Base-by-base conservation (phyloP, 140 eudicot species). In the Cichorium intybus region DNA sequence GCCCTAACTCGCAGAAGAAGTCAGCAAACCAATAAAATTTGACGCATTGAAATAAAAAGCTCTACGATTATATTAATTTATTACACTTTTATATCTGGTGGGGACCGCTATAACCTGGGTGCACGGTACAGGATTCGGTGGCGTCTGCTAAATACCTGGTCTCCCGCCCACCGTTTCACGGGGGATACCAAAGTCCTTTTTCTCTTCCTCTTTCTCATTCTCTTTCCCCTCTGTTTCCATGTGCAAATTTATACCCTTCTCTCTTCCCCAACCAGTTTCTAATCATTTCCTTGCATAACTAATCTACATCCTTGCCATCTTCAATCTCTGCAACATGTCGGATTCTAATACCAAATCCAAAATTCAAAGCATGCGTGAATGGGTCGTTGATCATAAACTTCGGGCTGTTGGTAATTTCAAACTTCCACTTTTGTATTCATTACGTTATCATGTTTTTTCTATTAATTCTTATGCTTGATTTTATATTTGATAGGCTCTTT, bases 331-430 rank as follows among this genome's bases (percentile, higher is more conserved):
- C 31, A 68, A 16, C 24, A 85, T 78, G 95, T 62, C 85, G 6
- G 85, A 78, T 66, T 69, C 90, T 11, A 74, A 63, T 34, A 10
- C 74, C 31, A 81, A 72, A 48, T 64, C 87, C 48, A 60, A 70
- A 9, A 11, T 83, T 35, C 74, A 80, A 58, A 80, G 82, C 14
- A 43, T 73, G 62, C 70, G 87, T 5, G 62, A 75, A 31, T 87
- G 95, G 95, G 62, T 87, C 47, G 75, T 73, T 62, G 85, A 87
- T 5, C 87, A 87, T 79, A 87, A 87, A 83, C 95, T 87, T 62
- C 90, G 95, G 7, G 75, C 90, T 21, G 95, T 87, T 62, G 90
- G 95, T 86, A 83, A 70, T 11, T 48, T 46, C 55, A 66, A 6
- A 18, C 51, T 66, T 33, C 8, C 1, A 33, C 6, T 31, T 3